Conservation (phyloP, 2,329 filamentous ascomycete species). For the Aspergillus proliferans region DNA sequence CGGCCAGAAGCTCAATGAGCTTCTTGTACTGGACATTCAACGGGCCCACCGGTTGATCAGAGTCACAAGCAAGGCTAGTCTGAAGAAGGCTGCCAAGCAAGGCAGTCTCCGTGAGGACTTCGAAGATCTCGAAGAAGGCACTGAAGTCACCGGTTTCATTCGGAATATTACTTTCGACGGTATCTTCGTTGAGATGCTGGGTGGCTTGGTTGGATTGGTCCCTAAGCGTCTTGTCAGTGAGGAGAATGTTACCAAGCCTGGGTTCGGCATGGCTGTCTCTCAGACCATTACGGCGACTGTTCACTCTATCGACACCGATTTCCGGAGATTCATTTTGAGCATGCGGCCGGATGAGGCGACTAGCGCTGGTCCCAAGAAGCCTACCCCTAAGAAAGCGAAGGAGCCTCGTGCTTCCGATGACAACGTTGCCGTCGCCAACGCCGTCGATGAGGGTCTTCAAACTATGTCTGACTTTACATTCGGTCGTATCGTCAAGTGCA, state of each 20-base stretch:
- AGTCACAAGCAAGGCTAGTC: slow-evolving; percentile 74
- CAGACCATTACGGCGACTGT: slow-evolving; percentile 71
- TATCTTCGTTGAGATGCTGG: slow-evolving; percentile 82
- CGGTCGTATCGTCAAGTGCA: slow-evolving; percentile 69
- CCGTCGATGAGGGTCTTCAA: slow-evolving; percentile 59
- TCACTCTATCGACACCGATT: slow-evolving; percentile 62
- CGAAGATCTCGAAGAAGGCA: slow-evolving; percentile 64
- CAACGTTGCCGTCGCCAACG: slow-evolving; percentile 39
- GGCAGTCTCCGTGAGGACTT: slow-evolving; percentile 66
- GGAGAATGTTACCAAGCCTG: slow-evolving; percentile 60
- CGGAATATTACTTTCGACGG: slow-evolving; percentile 75
- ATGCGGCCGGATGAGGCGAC: slow-evolving; percentile 48
- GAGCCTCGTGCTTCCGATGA: slow-evolving; percentile 33
- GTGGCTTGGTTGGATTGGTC: slow-evolving; percentile 68
- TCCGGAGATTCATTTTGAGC: slow-evolving; percentile 63
- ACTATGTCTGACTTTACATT: slow-evolving; percentile 66
- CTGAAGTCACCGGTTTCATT: slow-evolving; percentile 69
- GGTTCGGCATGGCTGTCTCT: slow-evolving; percentile 72
- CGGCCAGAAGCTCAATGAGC: slow-evolving; percentile 71
- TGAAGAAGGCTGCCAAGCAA: slow-evolving; percentile 68
- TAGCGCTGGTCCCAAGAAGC: slow-evolving; percentile 40
- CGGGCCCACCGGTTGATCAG: slow-evolving; percentile 68
- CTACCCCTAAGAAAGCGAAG: slow-evolving; percentile 13
- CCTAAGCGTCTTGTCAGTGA: slow-evolving; percentile 70
- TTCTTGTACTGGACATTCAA: slow-evolving; percentile 84